Evolutionary conservation across 1,284 basidiomycete genomes (phyloP), one percentile per base, ranked within the genome.

Genomic region (Ceratobasidium sp.): DNA sequence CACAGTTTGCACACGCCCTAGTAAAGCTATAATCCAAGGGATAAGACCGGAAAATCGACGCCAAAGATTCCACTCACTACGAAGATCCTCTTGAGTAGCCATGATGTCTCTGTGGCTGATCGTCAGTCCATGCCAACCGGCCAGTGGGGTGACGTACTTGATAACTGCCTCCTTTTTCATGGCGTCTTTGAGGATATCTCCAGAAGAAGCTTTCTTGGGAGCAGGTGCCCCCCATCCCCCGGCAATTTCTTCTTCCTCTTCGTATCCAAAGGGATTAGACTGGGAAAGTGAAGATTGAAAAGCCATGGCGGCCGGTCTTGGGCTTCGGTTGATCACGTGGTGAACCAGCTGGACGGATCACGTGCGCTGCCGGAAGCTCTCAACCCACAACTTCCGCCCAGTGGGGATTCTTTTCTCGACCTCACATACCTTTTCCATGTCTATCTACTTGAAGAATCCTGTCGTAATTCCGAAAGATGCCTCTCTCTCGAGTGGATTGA

Each of bases 1-100:
- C 4, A 92, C 89, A 24, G 84, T 82, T 77, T 91, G 87, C 0
- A 92, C 89, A 75, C 91, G 88, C n/a, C 85, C 84, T 36, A 92
- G 80, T 75, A 94, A 85, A 69, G 89, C 93, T 95, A 71, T 41
- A 36, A 44, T 41, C 66, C 50, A 11, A 50, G 19, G 5, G 9
- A 62, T 57, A 48, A 24, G 53, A 56, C 9, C n/a, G 6, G 5
- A 33, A 22, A 8, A 27, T 9, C 41, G 41, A 66, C 60, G 19
- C 45, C 19, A 64, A 73, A 72, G 8, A 41, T 59, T 50, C 15
- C 53, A 84, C 87, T 62, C 76, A 93, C 93, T 88, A 82, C 87
- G 87, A 51, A 94, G 84, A 80, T 93, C 93, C 53, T 91, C 88
- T 80, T 93, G 93, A 53, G 88, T 89, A 33, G 91, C 89, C 17